Evolutionary conservation across 2,329 filamentous ascomycete genomes (phyloP).

Genomic region (Apiospora aurea): DNA sequence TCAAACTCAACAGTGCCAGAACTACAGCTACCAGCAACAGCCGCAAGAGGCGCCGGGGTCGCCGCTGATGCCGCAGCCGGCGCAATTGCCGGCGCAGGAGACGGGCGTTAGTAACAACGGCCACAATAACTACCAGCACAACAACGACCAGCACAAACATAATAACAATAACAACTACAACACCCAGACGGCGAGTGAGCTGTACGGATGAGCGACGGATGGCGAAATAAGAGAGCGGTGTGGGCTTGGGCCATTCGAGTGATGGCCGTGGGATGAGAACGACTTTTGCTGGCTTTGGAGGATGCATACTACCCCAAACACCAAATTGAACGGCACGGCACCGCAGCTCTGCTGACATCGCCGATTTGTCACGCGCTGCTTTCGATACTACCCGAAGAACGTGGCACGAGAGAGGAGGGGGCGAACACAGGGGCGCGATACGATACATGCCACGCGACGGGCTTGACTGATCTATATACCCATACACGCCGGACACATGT

Average conservation of each 20-base stretch:
- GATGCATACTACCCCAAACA: too few species aligned
- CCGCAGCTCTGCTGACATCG: not conserved
- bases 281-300: too few species aligned
- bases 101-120: not conserved
- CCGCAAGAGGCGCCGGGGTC: not conserved
- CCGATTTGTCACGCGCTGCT: not conserved
- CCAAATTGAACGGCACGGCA: not conserved
- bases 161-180: not conserved
- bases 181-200: not conserved
- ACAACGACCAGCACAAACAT: not conserved
- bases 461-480: not conserved
- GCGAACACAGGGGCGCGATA: not conserved
- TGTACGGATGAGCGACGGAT: not conserved
- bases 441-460: not conserved
- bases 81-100: not conserved
- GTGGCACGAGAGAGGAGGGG: not conserved
- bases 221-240: not conserved
- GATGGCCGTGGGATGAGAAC: not conserved
- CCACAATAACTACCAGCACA: not conserved
- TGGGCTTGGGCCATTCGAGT: not conserved
- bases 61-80: not conserved
- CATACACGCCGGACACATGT: not conserved
- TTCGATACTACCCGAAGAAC: not conserved
- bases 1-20: not conserved
- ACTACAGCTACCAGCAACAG: not conserved